Evolutionary conservation across 1,139 yeast genomes (phyloP).

Genomic region (Candida labiduridarum): DNA sequence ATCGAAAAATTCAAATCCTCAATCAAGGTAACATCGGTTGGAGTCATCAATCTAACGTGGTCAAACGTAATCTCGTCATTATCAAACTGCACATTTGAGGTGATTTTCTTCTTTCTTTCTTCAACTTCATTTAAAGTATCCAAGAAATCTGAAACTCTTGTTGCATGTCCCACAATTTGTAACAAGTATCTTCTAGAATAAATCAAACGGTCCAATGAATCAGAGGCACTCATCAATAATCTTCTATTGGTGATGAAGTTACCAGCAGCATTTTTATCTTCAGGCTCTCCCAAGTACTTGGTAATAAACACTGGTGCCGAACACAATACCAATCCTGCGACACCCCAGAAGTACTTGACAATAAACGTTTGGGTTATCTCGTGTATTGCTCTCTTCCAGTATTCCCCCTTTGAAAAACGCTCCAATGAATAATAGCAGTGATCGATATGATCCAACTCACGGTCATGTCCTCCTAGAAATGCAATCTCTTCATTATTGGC

Average conservation of each 20-base stretch:
- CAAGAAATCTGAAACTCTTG: constrained; percentile 73
- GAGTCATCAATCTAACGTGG: constrained; percentile 78
- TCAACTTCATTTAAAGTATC: constrained; percentile 61
- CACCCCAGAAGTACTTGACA: constrained; percentile 95
- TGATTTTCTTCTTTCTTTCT: constrained; percentile 20
- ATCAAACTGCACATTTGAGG: constrained; percentile 45
- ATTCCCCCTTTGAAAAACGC: constrained; percentile 74
- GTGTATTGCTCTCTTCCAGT: constrained; percentile 73
- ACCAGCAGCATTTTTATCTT: constrained; percentile 62
- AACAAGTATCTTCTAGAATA: constrained; percentile 84
- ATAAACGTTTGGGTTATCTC: constrained; percentile 82
- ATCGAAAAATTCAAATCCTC: constrained; percentile 68
- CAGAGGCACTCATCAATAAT: constrained; percentile 80
- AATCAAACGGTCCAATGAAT: constrained; percentile 84
- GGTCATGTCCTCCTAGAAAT: constrained; percentile 74
- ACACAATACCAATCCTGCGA: constrained; percentile 85
- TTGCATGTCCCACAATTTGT: constrained; percentile 82
- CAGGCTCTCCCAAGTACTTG: constrained; percentile 52
- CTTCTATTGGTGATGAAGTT: constrained; percentile 91
- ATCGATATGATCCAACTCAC: constrained; percentile 80
- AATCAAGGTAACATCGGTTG: constrained; percentile 77
- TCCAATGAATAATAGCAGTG: constrained; percentile 81
- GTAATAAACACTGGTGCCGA: constrained; percentile 85
- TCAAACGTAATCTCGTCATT: constrained; percentile 71
- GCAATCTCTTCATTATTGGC: constrained; percentile 87